phyloP scores from a whole-genome alignment of 2,329 filamentous ascomycete species.

The Aschersonia sp. region DNA sequence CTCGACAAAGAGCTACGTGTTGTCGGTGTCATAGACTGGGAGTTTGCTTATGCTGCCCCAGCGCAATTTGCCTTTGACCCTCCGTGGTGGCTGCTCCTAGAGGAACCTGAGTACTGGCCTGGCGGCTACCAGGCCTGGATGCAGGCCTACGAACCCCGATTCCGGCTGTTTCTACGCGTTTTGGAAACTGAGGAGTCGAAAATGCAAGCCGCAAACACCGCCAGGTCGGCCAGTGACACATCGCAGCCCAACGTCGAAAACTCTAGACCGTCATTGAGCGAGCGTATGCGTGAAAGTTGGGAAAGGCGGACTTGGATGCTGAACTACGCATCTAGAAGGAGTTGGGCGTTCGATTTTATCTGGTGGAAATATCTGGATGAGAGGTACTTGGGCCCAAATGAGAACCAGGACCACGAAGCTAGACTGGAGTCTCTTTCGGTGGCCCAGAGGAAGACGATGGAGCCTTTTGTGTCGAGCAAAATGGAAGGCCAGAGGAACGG shows the following conservation, averaged over 20 bases:
- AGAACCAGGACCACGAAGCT: background rate
- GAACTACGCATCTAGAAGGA: slow-evolving; percentile 19
- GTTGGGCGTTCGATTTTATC: slow-evolving; percentile 21
- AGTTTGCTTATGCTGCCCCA: slow-evolving; percentile 20
- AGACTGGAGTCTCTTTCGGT: background rate
- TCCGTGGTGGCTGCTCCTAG: slow-evolving; percentile 24
- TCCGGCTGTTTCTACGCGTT: slow-evolving; percentile 19
- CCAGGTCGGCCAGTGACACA: background rate
- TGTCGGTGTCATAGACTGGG: slow-evolving; percentile 24
- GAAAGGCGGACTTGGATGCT: slow-evolving; percentile 16
- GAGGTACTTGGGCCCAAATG: slow-evolving; percentile 12
- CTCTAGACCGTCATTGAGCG: slow-evolving; percentile 8
- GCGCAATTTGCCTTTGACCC: slow-evolving; percentile 19
- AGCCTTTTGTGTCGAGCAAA: background rate
- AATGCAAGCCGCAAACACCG: background rate
- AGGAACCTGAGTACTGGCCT: slow-evolving; percentile 16
- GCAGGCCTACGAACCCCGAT: slow-evolving; percentile 13
- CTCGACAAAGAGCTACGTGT: slow-evolving; percentile 13
- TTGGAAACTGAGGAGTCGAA: slow-evolving; percentile 17
- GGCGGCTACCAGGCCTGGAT: slow-evolving; percentile 15
- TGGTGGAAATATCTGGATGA: slow-evolving; percentile 21
- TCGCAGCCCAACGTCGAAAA: background rate
- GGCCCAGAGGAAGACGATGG: background rate
- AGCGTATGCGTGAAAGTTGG: slow-evolving; percentile 20
- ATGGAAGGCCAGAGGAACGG: background rate